Evolutionary conservation across 176 grass and related monocot species (phyloP).

Genomic region (Cymbopogon citratus): DNA sequence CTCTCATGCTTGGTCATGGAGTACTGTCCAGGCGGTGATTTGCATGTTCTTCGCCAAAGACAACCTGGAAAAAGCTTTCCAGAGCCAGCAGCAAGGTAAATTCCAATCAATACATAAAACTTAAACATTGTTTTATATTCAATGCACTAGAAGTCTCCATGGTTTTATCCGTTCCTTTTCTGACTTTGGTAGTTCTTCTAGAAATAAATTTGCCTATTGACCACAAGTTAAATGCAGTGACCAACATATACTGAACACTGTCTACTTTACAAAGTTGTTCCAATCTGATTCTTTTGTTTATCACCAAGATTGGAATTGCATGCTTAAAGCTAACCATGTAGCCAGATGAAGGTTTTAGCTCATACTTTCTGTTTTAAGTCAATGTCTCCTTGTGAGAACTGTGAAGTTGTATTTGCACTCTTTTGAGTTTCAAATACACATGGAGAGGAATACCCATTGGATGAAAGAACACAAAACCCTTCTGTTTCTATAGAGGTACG

Average conservation of each 20-base stretch:
- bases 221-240: not conserved
- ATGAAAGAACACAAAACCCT: no score
- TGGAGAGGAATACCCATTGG: not conserved
- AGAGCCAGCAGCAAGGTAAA: conserved; percentile 82
- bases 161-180: conserved; percentile 10
- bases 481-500: no score
- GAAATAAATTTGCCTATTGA: not conserved
- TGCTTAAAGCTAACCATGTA: not conserved
- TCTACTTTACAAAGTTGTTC: conserved; percentile 12
- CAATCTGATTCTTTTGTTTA: not conserved
- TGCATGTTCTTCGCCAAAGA: conserved; percentile 93
- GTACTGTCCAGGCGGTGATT: conserved; percentile 93
- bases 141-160: not conserved
- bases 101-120: not conserved
- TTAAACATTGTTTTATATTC: not conserved
- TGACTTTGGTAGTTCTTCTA: not conserved
- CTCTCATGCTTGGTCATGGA: conserved; percentile 96
- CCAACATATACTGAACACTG: not conserved
- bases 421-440: not conserved
- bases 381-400: not conserved
- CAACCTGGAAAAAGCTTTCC: conserved; percentile 75
- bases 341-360: not conserved
- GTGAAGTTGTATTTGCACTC: not conserved
- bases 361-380: not conserved
- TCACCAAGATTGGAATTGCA: not conserved